Base-by-base conservation (phyloP, 2,329 filamentous ascomycete species). In the Grosmannia penicillata region DNA sequence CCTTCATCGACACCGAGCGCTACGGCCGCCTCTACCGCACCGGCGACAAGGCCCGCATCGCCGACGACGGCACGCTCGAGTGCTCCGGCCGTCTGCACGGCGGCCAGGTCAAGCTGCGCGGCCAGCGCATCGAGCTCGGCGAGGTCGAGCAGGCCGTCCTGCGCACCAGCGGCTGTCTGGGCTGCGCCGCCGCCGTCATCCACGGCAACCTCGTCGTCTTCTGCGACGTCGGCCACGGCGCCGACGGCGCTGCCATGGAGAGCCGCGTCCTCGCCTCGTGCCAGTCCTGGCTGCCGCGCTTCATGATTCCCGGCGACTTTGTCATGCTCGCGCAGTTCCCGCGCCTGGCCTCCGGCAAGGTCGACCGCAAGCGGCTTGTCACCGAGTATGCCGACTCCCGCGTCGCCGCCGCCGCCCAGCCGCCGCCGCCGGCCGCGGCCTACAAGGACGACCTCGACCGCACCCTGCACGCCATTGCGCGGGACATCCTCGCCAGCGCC, bases 21-120 rank as follows among this genome's bases (percentile, higher is more conserved):
- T 78, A 75, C 52, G 86, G 83, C 4, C 65, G 67, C 4, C 60
- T 93, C 0, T 95, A 95, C 55, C 71, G 82, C 23, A 94, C 86
- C 1, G 86, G 86, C 1, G 87, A 95, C 56, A 84, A 81, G 51
- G 87, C 82, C 5, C 69, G 72, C 18, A 66, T 93, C 35, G 66
- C 70, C 2, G 48, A 64, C 0, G 66, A 81, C 43, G 83, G 85
- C 1, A 72, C 68, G 0, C 64, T 95, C n/a, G 82, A 93, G 53
- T 93, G 83, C 50, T 66, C 87, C 25, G 87, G 87, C 0, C 77
- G 87, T 10, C 77, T 94, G 11, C 71, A 72, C 3, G 73, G 75
- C 36, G 85, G 83, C 1, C 87, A 95, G 55, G 77, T 94, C 36
- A 94, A 94, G 56, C 65, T 94, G 8, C 72, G 85, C 38, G 86